Percentiles rank a stretch among this genome's conserved stretches.
These are phyloP conservation scores for Boletus edulis DNA, from an alignment of 768 basidiomycete genomes.

Conservation along the genomic window DNA sequence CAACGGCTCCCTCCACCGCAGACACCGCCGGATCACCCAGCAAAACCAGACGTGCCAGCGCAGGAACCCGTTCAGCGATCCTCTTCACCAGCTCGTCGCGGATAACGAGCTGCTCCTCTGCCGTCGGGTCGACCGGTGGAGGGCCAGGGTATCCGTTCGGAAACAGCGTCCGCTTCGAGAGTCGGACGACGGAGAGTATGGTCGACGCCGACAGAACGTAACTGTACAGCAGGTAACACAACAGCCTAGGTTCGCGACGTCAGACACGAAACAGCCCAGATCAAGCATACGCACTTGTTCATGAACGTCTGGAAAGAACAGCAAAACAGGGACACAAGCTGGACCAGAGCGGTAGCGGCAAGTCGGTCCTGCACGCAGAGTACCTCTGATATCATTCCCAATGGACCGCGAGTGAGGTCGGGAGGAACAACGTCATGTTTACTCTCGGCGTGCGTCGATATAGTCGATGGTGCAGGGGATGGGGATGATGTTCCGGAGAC, in stretches of 20 bases:
- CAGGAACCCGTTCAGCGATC: constrained; percentile 41
- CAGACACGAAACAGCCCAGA: constrained; percentile 2
- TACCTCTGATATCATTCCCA: constrained; percentile 50
- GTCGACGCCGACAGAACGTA: constrained; percentile 51
- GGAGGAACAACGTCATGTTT: background rate
- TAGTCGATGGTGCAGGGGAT: constrained; percentile 29
- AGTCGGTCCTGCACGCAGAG: constrained; percentile 48
- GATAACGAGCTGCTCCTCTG: constrained; percentile 68
- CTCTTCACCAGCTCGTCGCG: constrained; percentile 40
- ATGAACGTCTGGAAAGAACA: constrained; percentile 51
- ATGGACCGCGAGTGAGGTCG: constrained; percentile 41
- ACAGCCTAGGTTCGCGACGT: constrained; percentile 43
- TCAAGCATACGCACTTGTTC: constrained; percentile 45
- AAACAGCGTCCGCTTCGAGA: constrained; percentile 72
- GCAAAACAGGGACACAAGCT: constrained; percentile 45
- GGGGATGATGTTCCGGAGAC: constrained; percentile 7
- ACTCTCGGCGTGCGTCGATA: constrained; percentile 13
- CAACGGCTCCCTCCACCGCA: constrained; percentile 54
- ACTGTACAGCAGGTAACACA: constrained; percentile 64
- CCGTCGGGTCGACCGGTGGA: constrained; percentile 67
- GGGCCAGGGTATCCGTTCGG: constrained; percentile 87
- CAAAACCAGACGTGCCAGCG: background rate
- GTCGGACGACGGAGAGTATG: constrained; percentile 51
- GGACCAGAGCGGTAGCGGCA: constrained; percentile 45
- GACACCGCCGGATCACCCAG: constrained; percentile 51